Base-by-base conservation (phyloP, 257 asterid genomes). In the Cruciata laevipes region DNA sequence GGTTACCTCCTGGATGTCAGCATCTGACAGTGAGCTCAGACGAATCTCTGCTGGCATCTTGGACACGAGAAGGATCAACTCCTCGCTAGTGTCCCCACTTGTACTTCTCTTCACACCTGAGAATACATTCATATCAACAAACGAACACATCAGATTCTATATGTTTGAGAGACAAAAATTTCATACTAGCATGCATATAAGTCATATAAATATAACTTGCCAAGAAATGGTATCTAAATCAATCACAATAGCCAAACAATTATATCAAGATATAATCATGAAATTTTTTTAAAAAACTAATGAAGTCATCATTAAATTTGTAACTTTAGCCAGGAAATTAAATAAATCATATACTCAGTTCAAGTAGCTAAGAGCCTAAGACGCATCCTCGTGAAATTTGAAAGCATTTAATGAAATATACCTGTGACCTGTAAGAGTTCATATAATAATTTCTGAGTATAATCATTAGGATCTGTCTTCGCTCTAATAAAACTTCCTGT, bases 351-450 rank as follows among this genome's bases (percentile, higher is more conserved):
- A 42, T 42, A 42, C 51, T 42, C 51, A 42, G 51, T 42, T 42
- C 51, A 42, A 37, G 7, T 35, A 35, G 38, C 38, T 0, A 35
- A 35, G 5, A 42, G 4, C 5, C 38, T 0, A 35, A 35, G 5
- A 42, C 51, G 18, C 51, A 42, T 42, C 51, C 51, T 42, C 3
- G 51, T 42, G 51, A 42, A 42, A 42, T 47, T 17, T 47, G 21
- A 47, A 47, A 47, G 11, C n/a, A 47, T 47, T 47, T 47, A 6
- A 16, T 20, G 18, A 65, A 40, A 63, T 83, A 74, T 65, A 90
- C 99, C 99, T 83, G 86, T 78, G 71, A 93, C 87, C 83, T 80
- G 94, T 80, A 83, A 75, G 61, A 90, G 97, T 74, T 83, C 86
- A 79, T 77, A 73, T 67, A 79, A 68, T 71, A 63, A 65, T 77